A percentile compares a stretch with the other conserved stretches of the same genome.
Evolutionary conservation across 2,329 filamentous ascomycete genomes (phyloP).

Genomic region (Nigrograna mackinnonii): DNA sequence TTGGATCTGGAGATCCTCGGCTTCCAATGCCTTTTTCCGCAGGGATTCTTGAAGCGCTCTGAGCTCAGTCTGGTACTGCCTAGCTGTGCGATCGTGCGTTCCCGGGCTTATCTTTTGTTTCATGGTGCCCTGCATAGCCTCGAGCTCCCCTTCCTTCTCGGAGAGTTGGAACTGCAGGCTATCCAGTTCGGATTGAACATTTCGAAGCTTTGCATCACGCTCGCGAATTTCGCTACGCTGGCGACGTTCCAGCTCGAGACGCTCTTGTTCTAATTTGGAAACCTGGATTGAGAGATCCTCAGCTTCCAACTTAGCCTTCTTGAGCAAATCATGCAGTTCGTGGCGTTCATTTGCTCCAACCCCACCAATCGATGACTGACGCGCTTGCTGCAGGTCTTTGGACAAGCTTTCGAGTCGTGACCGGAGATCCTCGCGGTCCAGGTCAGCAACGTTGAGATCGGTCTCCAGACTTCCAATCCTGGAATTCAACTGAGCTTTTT

Average conservation of each 20-base stretch:
- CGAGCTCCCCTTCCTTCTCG: conserved; percentile 57
- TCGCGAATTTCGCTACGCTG: conserved; percentile 16
- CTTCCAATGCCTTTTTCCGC: conserved; percentile 15
- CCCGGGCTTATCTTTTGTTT: conserved; percentile 17
- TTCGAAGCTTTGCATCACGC: conserved; percentile 27
- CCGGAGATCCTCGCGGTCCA: conserved; percentile 48
- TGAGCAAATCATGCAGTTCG: conserved; percentile 63
- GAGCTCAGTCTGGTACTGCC: conserved; percentile 21
- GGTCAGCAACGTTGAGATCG: conserved; percentile 39
- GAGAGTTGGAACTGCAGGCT: conserved; percentile 70
- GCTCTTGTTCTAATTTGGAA: conserved; percentile 90
- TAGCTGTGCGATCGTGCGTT: conserved; percentile 22
- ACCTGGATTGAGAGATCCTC: conserved; percentile 69
- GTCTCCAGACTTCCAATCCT: conserved; percentile 38
- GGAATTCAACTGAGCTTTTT: conserved; percentile 40
- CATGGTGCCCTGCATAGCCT: conserved; percentile 32
- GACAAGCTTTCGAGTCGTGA: conserved; percentile 60
- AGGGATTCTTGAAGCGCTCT: conserved; percentile 21
- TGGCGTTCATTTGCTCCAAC: conserved; percentile 58
- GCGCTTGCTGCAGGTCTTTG: conserved; percentile 59
- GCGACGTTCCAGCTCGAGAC: conserved; percentile 15
- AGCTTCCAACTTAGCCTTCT: conserved; percentile 9
- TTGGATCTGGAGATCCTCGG: conserved; percentile 19
- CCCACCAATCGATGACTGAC: conserved; percentile 49
- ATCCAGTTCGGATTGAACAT: conserved; percentile 57